phyloP scores from a whole-genome alignment of 108 stramenopile genomes.

The Cyclotella atomus region DNA sequence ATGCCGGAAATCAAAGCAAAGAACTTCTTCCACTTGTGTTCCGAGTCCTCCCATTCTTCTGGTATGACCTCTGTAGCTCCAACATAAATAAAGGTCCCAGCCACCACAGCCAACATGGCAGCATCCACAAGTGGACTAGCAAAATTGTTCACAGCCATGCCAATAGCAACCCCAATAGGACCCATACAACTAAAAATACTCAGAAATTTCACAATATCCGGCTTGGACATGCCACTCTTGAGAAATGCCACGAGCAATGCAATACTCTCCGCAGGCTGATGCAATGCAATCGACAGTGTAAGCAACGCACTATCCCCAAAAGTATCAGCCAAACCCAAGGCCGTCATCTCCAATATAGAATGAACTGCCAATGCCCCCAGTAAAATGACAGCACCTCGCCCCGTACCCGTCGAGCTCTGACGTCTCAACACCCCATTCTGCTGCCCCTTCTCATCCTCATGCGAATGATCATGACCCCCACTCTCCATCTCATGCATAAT shows the following conservation, averaged over 20 bases:
- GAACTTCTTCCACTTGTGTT: slow-evolving; percentile 96
- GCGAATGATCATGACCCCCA: slow-evolving; percentile 43
- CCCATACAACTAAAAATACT: slow-evolving; percentile 91
- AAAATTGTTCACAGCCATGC: slow-evolving; percentile 89
- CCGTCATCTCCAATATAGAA: slow-evolving; percentile 95
- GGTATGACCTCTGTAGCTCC: slow-evolving; percentile 97
- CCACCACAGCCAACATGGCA: slow-evolving; percentile 94
- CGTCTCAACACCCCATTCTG: slow-evolving; percentile 4
- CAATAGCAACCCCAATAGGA: slow-evolving; percentile 81
- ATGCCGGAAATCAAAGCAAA: slow-evolving; percentile 80
- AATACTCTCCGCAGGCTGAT: slow-evolving; percentile 96
- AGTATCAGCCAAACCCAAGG: slow-evolving; percentile 86
- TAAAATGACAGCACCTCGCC: slow-evolving; percentile 92
- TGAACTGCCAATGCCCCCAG: slow-evolving; percentile 94
- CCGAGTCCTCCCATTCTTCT: slow-evolving; percentile 93
- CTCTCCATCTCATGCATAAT: slow-evolving; percentile 84
- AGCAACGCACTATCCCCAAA: slow-evolving; percentile 90
- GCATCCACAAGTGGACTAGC: slow-evolving; percentile 91
- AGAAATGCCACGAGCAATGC: slow-evolving; percentile 96
- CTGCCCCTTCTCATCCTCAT: slow-evolving; percentile 7
- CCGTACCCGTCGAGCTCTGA: slow-evolving; percentile 46
- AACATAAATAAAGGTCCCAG: slow-evolving; percentile 99
- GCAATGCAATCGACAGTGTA: slow-evolving; percentile 91
- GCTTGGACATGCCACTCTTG: slow-evolving; percentile 92
- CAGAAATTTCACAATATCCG: slow-evolving; percentile 78